phyloP scores from a whole-genome alignment of 805 yeast genomes.

The Maudiozyma turicensis region DNA sequence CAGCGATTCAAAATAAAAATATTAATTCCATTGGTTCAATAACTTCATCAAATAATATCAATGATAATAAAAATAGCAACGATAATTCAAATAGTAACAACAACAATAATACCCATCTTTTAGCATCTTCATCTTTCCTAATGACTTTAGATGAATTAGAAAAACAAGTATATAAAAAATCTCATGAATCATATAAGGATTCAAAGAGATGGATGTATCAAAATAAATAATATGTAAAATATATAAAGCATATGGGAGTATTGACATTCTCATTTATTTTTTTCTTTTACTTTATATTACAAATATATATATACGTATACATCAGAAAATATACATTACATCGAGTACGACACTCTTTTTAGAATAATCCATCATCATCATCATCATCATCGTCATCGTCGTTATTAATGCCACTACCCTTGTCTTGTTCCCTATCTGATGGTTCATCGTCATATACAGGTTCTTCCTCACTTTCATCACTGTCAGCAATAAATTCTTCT shows the following conservation, averaged over 20 bases:
- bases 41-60: neutral
- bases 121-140: slow-evolving; percentile 33
- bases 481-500: slow-evolving; percentile 34
- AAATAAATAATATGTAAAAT: neutral
- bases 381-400: slow-evolving; percentile 5
- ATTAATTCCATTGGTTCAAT: neutral
- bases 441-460: slow-evolving; percentile 9
- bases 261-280: neutral
- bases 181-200: slow-evolving; percentile 43
- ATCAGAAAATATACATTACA: neutral
- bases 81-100: neutral
- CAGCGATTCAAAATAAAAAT: slow-evolving; percentile 5
- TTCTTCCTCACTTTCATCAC: slow-evolving; percentile 32
- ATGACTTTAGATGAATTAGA: slow-evolving; percentile 71
- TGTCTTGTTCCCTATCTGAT: slow-evolving; percentile 6
- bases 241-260: neutral
- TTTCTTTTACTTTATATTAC: neutral
- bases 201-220: slow-evolving; percentile 33
- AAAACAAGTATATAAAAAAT: slow-evolving; percentile 42
- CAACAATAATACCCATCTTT: neutral
- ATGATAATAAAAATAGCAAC: neutral
- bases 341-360: neutral
- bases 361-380: neutral
- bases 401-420: slow-evolving; percentile 9
- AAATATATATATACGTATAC: neutral